Percentiles rank a stretch among this genome's conserved stretches.
These are phyloP conservation scores for Rhodotorula sp. DNA, from an alignment of 1,284 basidiomycete species.

Conservation along the genomic window DNA sequence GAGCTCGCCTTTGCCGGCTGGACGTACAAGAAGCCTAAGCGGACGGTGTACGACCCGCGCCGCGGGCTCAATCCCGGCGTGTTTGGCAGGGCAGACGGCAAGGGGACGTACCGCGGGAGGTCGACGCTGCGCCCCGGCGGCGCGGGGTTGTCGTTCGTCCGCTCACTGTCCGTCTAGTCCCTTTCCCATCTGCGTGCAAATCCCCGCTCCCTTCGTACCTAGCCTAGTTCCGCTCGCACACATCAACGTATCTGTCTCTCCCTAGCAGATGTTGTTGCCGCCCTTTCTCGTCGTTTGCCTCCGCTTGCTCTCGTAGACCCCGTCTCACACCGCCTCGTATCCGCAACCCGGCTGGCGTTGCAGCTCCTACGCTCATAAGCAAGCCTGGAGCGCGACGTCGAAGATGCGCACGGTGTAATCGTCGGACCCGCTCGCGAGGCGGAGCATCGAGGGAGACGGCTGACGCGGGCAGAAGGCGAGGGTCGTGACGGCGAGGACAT, in stretches of 20 bases:
- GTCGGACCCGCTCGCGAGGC: slow-evolving; percentile 54
- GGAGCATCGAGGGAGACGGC: slow-evolving; percentile 15
- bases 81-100: slow-evolving; percentile 8
- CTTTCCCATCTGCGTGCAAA: too few species aligned
- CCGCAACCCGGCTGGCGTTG: neutral
- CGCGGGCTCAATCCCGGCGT: slow-evolving; percentile 4
- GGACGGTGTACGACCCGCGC: slow-evolving; percentile 31
- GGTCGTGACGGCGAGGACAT: slow-evolving; percentile 52
- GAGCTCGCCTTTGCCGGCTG: slow-evolving; percentile 45
- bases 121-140: neutral
- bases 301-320: neutral
- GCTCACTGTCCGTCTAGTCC: slow-evolving; percentile 24
- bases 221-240: too few species aligned
- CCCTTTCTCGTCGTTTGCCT: too few species aligned
- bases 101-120: slow-evolving; percentile 11
- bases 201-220: too few species aligned
- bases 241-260: too few species aligned
- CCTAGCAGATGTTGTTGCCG: too few species aligned
- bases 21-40: slow-evolving; percentile 39
- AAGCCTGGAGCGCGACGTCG: slow-evolving; percentile 23
- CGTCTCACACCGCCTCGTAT: too few species aligned
- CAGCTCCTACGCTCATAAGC: neutral
- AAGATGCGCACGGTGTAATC: slow-evolving; percentile 54
- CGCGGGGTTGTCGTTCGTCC: slow-evolving; percentile 20
- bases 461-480: slow-evolving; percentile 40